Evolutionary conservation across 2,329 filamentous ascomycete genomes (phyloP), one percentile per base, ranked within the genome.

Genomic region (Aureobasidium subglaciale): DNA sequence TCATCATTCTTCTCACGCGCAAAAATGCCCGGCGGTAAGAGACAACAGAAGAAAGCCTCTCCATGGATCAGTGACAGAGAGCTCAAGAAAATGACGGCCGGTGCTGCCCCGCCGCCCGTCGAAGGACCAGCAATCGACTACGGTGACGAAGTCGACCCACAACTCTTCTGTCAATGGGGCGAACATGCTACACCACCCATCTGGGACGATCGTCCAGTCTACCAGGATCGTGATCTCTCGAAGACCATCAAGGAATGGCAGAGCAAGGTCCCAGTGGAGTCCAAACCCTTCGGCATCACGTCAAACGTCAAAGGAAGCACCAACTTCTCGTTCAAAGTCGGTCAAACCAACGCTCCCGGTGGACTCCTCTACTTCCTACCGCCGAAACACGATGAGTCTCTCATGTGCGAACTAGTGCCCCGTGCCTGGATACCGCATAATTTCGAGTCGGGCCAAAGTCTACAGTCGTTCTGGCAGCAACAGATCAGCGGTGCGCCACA

Each of bases 401-500:
- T 49, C 16, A 53, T 55, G 27, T 59, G 50, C 18, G 57, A 62
- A 6, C 60, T 68, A 16, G 64, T 61, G 8, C 68, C 68, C 3
- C 60, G 60, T 2, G 61, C 63, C 18, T 71, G 69, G 69, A 60
- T 67, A 8, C 63, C 64, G 10, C 45, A 60, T 5, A 34, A 56
- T 4, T 48, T 63, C 16, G 60, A 65, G 32, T 58, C 58, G 27
- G 56, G 58, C 9, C 53, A 62, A n/a, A 27, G 59, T 8, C 58
- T 64, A 0, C 54, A 62, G 24, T 54, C 59, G 2, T 70, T 68
- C 54, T 70, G 67, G 66, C 24, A 61, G 8, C 59, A 64, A 20
- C 58, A 65, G 29, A 27, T 66, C 8, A 55, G 56, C 8, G 60
- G 56, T 1, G 53, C 41, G 2, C 66, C 65, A 2, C 18, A 18